These are phyloP conservation scores for Fusarium nodosum DNA, from an alignment of 2,329 filamentous ascomycete species.

Conservation along the genomic window DNA sequence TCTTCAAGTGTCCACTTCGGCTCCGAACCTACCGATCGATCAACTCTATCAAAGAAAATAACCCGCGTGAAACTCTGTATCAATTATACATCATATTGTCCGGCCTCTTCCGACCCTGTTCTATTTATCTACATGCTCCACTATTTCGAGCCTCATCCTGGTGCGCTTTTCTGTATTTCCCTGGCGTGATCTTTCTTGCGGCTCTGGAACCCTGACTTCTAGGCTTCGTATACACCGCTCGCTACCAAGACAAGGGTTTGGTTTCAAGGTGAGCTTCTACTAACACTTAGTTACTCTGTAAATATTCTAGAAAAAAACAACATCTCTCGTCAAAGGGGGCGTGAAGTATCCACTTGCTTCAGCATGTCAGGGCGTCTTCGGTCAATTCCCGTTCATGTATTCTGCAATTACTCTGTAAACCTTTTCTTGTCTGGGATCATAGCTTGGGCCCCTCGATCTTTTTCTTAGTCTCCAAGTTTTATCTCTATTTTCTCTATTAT, in stretches of 20 bases:
- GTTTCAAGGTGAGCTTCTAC: slow-evolving; percentile 28
- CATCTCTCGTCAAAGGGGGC: slow-evolving; percentile 6
- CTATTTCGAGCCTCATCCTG: slow-evolving; percentile 20
- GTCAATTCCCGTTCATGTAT: slow-evolving; percentile 41
- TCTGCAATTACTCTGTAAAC: slow-evolving; percentile 1
- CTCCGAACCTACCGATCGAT: slow-evolving; percentile 31
- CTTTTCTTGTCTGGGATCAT: neutral
- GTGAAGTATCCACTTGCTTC: slow-evolving; percentile 31
- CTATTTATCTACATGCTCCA: slow-evolving; percentile 23
- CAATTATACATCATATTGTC: slow-evolving; percentile 10
- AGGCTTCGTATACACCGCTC: slow-evolving; percentile 28
- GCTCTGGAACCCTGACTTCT: slow-evolving; percentile 21
- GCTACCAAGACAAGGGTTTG: slow-evolving; percentile 25
- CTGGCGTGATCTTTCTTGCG: slow-evolving; percentile 42
- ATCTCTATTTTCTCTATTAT: neutral
- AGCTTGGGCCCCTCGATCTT: neutral
- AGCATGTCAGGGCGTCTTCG: slow-evolving; percentile 33
- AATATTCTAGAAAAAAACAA: slow-evolving; percentile 28
- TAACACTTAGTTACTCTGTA: neutral
- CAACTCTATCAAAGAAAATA: slow-evolving; percentile 26
- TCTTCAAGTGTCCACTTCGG: slow-evolving; percentile 37
- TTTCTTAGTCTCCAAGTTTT: slow-evolving; percentile 7
- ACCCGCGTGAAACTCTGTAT: slow-evolving; percentile 17
- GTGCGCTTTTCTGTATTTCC: slow-evolving; percentile 29
- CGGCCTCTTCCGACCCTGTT: slow-evolving; percentile 45